Conservation (phyloP, 2,329 filamentous ascomycete genomes). For the Stagonosporopsis vannaccii region DNA sequence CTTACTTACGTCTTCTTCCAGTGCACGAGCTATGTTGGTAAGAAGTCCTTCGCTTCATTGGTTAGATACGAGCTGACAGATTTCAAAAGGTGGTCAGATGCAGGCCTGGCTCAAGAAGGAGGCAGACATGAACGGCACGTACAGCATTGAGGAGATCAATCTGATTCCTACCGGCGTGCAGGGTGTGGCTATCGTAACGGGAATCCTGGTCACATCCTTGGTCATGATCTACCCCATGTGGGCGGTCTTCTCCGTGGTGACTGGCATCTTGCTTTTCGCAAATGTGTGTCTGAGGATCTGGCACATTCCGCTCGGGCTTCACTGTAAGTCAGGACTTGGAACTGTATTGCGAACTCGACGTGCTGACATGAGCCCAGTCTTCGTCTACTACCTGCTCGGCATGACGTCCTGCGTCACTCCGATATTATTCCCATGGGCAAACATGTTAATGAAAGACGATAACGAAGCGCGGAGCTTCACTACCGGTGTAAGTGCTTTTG, state of each 20-base stretch:
- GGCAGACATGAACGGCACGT: constrained; percentile 39
- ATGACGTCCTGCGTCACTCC: constrained; percentile 36
- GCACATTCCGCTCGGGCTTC: constrained; percentile 54
- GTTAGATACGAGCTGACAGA: neutral
- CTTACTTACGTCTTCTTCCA: constrained; percentile 51
- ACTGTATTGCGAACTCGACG: too few species aligned
- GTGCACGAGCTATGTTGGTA: constrained; percentile 49
- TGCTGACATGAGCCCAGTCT: constrained; percentile 23
- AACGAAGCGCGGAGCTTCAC: constrained; percentile 52
- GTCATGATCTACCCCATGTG: constrained; percentile 58
- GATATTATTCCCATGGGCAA: constrained; percentile 37
- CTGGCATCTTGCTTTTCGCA: constrained; percentile 50
- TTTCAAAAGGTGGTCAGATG: constrained; percentile 51
- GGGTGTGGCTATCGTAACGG: constrained; percentile 55
- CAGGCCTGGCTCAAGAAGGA: constrained; percentile 59
- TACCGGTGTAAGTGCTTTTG: constrained; percentile 25
- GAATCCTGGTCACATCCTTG: constrained; percentile 57
- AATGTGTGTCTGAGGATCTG: constrained; percentile 56
- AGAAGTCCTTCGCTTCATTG: neutral
- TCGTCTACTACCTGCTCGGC: constrained; percentile 35
- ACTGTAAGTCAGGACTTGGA: too few species aligned
- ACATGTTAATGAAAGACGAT: constrained; percentile 44
- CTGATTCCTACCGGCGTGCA: constrained; percentile 57
- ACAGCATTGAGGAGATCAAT: constrained; percentile 57
- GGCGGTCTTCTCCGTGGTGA: constrained; percentile 53